A percentile compares a stretch with the other conserved stretches of the same genome.
These are phyloP conservation scores for Xylaria sp. DNA, from an alignment of 2,329 filamentous ascomycete species.

Conservation along the genomic window DNA sequence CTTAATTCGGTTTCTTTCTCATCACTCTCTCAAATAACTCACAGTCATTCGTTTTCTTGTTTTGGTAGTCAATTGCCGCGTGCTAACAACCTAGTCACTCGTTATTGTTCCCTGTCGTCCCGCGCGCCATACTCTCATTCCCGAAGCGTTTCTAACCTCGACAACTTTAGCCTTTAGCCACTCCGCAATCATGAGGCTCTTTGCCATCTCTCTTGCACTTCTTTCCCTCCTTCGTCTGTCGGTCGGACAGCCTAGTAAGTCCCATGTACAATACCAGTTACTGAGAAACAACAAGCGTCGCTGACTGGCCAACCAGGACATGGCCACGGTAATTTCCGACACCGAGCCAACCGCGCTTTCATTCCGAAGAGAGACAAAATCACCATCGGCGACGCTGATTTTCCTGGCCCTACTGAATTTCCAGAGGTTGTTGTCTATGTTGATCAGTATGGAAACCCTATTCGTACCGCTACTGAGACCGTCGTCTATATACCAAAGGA, in stretches of 20 bases:
- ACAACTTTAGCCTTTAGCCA: conserved; percentile 23
- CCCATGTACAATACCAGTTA: not conserved
- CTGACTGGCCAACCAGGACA: conserved; percentile 41
- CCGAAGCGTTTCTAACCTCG: conserved; percentile 16
- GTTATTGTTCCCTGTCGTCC: conserved; percentile 37
- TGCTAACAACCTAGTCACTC: conserved; percentile 40
- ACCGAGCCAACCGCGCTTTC: conserved; percentile 39
- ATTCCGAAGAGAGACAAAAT: conserved; percentile 44
- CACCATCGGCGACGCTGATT: conserved; percentile 52
- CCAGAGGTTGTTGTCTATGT: conserved; percentile 68
- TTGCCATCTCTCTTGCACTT: conserved; percentile 51
- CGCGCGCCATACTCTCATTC: conserved; percentile 35
- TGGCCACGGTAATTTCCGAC: conserved; percentile 50
- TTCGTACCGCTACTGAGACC: conserved; percentile 57
- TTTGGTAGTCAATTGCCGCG: conserved; percentile 31
- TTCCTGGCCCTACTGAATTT: conserved; percentile 54
- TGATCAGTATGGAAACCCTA: conserved; percentile 63
- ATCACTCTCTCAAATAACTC: conserved; percentile 36
- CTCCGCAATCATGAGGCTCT: conserved; percentile 56
- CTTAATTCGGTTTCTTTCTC: conserved; percentile 29
- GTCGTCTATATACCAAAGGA: conserved; percentile 46
- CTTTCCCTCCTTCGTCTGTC: conserved; percentile 54
- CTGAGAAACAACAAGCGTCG: not conserved
- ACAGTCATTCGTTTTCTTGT: conserved; percentile 39
- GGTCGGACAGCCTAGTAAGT: conserved; percentile 55